Evolutionary conservation across 345 rosid species (phyloP).

Genomic region (Passiflora organensis): DNA sequence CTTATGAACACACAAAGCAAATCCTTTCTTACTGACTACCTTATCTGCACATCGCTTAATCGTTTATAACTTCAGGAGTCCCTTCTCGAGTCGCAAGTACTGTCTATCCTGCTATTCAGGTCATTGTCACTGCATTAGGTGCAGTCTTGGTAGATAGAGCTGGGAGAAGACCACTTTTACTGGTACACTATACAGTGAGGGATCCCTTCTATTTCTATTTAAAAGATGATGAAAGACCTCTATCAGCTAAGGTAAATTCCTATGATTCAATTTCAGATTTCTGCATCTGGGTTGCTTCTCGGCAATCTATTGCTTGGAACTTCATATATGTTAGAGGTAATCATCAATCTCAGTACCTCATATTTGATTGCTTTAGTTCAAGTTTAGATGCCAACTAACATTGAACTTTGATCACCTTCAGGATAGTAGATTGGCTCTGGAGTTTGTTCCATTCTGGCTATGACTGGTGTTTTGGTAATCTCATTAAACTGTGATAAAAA

Average conservation of each 20-base stretch:
- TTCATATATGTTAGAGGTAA: conserved; percentile 41
- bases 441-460: background rate
- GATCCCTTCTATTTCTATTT: background rate
- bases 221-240: background rate
- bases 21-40: background rate
- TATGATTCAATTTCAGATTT: conserved; percentile 25
- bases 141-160: conserved; percentile 36
- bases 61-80: background rate
- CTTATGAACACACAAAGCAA: too few relatives aligned
- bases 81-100: background rate
- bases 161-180: conserved; percentile 46
- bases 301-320: conserved; percentile 34
- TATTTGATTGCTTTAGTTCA: background rate
- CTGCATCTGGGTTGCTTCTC: conserved; percentile 34
- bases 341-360: background rate
- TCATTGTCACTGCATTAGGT: conserved; percentile 22
- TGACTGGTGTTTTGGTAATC: conserved; percentile 9
- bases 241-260: background rate
- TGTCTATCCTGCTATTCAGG: conserved; percentile 13
- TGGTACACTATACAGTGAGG: conserved; percentile 15
- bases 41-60: background rate
- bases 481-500: too few relatives aligned
- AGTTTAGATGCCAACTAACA: background rate
- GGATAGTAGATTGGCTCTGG: background rate
- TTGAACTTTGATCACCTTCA: background rate